Evolutionary conservation across 2,329 filamentous ascomycete genomes (phyloP).

Genomic region (Zarea fungicola): DNA sequence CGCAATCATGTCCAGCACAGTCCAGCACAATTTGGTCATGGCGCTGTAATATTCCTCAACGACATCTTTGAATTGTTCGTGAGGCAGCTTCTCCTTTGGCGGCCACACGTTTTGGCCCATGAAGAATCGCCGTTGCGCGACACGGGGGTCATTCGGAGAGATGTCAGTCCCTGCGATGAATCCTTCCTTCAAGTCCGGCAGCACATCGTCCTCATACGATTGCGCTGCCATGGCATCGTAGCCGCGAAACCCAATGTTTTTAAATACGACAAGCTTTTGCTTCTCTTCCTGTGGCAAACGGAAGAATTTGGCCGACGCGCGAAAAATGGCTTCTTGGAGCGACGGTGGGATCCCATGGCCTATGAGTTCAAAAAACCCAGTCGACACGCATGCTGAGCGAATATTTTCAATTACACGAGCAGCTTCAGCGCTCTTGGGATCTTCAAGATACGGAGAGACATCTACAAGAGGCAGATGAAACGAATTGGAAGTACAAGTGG

Average conservation of each 20-base stretch:
- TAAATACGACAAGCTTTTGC: slow-evolving; percentile 22
- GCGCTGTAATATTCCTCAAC: not conserved
- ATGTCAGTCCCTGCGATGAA: too few relatives aligned
- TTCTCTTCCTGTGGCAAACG: slow-evolving; percentile 21
- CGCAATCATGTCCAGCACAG: not conserved
- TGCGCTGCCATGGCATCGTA: slow-evolving; percentile 24
- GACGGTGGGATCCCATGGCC: slow-evolving; percentile 25
- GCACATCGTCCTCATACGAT: slow-evolving; percentile 21
- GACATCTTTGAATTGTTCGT: not conserved
- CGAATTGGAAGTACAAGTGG: too few relatives aligned
- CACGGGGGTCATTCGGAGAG: too few relatives aligned
- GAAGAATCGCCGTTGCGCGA: too few relatives aligned
- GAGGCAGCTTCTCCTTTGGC: too few relatives aligned
- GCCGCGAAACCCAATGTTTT: slow-evolving; percentile 21
- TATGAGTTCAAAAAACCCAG: slow-evolving; percentile 28
- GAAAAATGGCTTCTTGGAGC: slow-evolving; percentile 18
- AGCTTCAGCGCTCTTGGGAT: too few relatives aligned
- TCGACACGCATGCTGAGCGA: slow-evolving; percentile 21
- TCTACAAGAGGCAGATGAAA: too few relatives aligned
- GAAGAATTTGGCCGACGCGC: slow-evolving; percentile 19
- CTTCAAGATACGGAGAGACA: too few relatives aligned
- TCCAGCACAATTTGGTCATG: not conserved
- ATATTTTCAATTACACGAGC: not conserved
- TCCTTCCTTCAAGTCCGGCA: too few relatives aligned
- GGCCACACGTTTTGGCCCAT: too few relatives aligned